Evolutionary conservation across 2,329 filamentous ascomycete species (phyloP).

Genomic region (Lasiodiplodia sp.): DNA sequence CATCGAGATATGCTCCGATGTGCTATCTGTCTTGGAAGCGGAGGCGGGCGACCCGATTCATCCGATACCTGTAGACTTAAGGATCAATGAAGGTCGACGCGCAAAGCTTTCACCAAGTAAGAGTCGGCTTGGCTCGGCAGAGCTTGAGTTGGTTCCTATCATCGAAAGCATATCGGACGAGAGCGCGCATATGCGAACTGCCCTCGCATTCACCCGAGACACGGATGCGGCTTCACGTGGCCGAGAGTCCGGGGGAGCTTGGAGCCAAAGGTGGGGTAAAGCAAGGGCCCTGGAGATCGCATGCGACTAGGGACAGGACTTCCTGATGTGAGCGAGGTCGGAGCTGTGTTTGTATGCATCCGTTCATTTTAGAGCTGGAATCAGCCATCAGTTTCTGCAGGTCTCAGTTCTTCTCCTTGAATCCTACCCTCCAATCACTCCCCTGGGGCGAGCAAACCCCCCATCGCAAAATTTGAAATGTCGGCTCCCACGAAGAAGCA

Average conservation of each 20-base stretch:
- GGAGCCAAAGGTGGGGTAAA: conserved; percentile 20
- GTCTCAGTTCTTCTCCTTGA: background rate
- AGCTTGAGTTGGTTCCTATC: conserved; percentile 21
- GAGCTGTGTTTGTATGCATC: background rate
- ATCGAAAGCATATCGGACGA: conserved; percentile 11
- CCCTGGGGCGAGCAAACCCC: background rate
- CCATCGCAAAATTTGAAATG: background rate
- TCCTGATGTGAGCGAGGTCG: conserved; percentile 20
- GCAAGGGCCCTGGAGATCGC: conserved; percentile 20
- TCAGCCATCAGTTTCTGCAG: background rate
- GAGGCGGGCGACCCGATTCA: background rate
- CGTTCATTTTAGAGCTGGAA: background rate
- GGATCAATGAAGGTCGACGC: conserved; percentile 4
- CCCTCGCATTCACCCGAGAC: conserved; percentile 15
- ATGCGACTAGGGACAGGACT: background rate
- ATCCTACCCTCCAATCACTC: background rate
- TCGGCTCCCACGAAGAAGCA: conserved; percentile 23
- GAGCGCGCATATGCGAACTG: conserved; percentile 6
- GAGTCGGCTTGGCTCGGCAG: conserved; percentile 9
- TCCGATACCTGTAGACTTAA: background rate
- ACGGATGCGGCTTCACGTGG: conserved; percentile 3
- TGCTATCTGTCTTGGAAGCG: background rate
- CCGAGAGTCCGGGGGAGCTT: conserved; percentile 12
- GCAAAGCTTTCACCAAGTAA: conserved; percentile 23
- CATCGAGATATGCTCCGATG: background rate